Evolutionary conservation across 2,329 filamentous ascomycete genomes (phyloP).

Genomic region (Diaporthe sp.): DNA sequence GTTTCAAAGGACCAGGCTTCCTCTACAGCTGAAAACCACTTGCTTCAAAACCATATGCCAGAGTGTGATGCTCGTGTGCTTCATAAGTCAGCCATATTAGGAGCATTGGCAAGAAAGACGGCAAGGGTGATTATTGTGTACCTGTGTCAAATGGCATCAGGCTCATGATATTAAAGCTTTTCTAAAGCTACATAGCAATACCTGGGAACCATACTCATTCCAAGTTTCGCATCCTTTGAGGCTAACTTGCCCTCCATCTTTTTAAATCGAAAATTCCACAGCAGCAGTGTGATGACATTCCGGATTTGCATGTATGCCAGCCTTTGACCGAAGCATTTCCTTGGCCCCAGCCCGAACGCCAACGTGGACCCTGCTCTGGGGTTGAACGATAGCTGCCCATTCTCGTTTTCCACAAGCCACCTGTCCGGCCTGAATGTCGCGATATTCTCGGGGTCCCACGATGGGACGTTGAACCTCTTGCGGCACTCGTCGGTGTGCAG

Average conservation of each 20-base stretch:
- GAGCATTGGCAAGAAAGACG: too few species aligned
- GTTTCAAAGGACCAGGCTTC: too few species aligned
- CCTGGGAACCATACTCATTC: conserved; percentile 5
- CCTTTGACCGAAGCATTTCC: conserved; percentile 42
- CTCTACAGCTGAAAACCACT: too few species aligned
- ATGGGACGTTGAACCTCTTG: neutral
- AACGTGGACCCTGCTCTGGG: conserved; percentile 39
- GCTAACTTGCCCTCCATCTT: conserved; percentile 32
- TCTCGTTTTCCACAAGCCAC: conserved; percentile 1
- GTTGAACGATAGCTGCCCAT: conserved; percentile 35
- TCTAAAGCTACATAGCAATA: neutral
- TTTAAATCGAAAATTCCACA: conserved; percentile 42
- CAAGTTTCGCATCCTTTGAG: neutral
- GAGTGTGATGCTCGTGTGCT: too few species aligned
- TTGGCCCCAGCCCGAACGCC: conserved; percentile 38
- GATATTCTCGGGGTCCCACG: neutral
- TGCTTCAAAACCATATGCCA: too few species aligned
- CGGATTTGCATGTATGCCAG: conserved; percentile 43
- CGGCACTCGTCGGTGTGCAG: neutral
- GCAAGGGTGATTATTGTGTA: too few species aligned
- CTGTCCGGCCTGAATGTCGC: neutral
- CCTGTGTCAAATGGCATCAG: too few species aligned
- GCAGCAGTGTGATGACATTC: conserved; percentile 37
- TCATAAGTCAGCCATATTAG: too few species aligned
- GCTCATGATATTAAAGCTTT: neutral